These are phyloP conservation scores for Golovinomyces cichoracearum DNA, from an alignment of 2,329 filamentous ascomycete genomes.

Conservation along the genomic window DNA sequence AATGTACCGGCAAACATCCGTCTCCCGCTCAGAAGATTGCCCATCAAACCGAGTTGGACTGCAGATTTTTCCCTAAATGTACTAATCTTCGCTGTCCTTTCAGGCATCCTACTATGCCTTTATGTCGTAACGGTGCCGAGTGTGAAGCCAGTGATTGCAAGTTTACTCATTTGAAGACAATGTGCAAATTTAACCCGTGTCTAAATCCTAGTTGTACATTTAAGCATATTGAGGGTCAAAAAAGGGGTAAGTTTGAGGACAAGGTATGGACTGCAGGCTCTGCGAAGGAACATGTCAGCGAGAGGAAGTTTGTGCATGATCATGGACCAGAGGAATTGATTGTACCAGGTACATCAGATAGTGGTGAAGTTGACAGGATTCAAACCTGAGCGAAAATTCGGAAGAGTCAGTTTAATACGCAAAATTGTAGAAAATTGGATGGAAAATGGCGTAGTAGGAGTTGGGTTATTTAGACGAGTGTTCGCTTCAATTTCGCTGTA, in stretches of 20 bases:
- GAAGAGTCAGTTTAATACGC: not conserved
- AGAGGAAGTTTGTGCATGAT: conserved; percentile 65
- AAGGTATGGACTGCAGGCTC: conserved; percentile 62
- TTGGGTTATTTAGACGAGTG: no score
- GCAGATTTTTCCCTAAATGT: conserved; percentile 79
- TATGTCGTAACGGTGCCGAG: conserved; percentile 75
- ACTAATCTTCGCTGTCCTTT: conserved; percentile 71
- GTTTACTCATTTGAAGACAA: conserved; percentile 62
- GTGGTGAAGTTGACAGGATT: conserved; percentile 5
- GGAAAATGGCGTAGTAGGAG: not conserved
- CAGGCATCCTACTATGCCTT: conserved; percentile 61
- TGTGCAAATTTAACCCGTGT: conserved; percentile 81
- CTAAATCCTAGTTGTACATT: conserved; percentile 69
- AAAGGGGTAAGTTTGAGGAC: conserved; percentile 54
- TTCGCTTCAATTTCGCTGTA: no score
- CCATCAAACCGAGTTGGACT: conserved; percentile 63
- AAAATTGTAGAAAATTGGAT: not conserved
- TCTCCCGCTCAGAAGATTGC: conserved; percentile 59
- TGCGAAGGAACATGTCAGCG: conserved; percentile 46
- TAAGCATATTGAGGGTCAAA: conserved; percentile 75
- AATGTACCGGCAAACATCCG: conserved; percentile 77
- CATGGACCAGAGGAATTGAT: conserved; percentile 28
- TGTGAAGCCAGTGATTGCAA: conserved; percentile 64
- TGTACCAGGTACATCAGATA: conserved; percentile 8
- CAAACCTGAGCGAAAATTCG: not conserved